Evolutionary conservation across 208 protist species (phyloP), one percentile per base, ranked within the genome.

Genomic region (Zelonia costaricensis): DNA sequence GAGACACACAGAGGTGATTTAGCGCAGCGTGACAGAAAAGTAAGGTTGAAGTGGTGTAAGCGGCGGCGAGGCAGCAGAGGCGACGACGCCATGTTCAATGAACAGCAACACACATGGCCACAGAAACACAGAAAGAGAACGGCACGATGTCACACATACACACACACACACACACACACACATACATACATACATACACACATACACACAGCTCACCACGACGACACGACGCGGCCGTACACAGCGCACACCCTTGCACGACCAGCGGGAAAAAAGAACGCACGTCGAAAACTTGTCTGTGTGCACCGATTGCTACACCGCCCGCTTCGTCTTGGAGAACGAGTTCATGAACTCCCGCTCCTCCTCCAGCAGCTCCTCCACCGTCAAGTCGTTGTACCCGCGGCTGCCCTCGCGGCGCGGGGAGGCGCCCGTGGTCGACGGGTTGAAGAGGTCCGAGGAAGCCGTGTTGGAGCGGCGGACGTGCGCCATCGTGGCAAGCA

Each of bases 281-380:
- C 43, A 63, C 3, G 30, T 2, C 27, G 33, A 9, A 23, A 43
- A 16, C 1, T 20, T 18, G 22, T 31, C 52, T 9, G 31, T 39
- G 49, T 23, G 18, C 4, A 1, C 1, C 10, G 3, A 27, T 15
- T 23, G 6, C 18, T 38, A 57, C 13, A 30, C 2, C 4, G 35
- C 39, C 3, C 58, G 55, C 43, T 64, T 71, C 16, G 38, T 65
- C 56, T 70, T 75, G 1, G 69, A 38, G 56, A 88, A 86, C 18
- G 67, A 57, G 3, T 77, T 69, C 69, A 88, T 86, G 40, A 88
- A 84, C 0, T 43, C 59, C 3, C 64, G 39, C 69, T 84, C 75
- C 62, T 82, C 57, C 9, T 54, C 58, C 35, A 88, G 76, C 53
- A 88, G 58, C 40, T 84, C 67, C 1, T 82, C 78, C 13, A 53